Conservation (phyloP, 2,329 filamentous ascomycete species). For the Colletotrichum filicis region DNA sequence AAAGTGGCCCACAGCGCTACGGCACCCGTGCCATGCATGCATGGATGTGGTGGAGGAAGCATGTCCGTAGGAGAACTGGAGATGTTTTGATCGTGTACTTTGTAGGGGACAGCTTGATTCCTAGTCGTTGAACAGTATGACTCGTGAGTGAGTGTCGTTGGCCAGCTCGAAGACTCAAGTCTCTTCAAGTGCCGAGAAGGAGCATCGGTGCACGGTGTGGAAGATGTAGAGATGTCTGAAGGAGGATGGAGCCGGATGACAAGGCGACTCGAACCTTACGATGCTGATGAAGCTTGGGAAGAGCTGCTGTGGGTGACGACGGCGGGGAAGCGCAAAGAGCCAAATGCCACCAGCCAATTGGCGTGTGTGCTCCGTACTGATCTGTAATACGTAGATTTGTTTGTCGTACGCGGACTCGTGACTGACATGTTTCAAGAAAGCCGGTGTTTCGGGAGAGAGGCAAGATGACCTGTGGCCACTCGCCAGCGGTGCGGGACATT, state of each 20-base stretch:
- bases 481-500: background rate
- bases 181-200: background rate
- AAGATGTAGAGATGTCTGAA: background rate
- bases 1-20: background rate
- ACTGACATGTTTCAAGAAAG: conserved; percentile 11
- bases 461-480: background rate
- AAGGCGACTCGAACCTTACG: background rate
- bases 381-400: background rate
- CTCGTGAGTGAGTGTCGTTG: background rate
- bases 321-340: background rate
- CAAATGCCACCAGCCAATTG: background rate
- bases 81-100: background rate
- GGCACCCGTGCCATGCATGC: background rate
- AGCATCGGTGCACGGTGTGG: background rate
- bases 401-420: background rate
- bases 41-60: background rate
- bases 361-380: background rate
- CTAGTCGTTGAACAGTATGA: background rate
- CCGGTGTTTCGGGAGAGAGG: conserved; percentile 22
- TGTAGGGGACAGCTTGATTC: background rate
- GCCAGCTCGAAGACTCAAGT: background rate
- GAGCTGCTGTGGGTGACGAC: background rate
- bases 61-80: background rate
- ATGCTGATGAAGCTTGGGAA: background rate
- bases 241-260: background rate